Conservation (phyloP, 371 early-diverging fungal genomes). For the Mortierella sp. region DNA sequence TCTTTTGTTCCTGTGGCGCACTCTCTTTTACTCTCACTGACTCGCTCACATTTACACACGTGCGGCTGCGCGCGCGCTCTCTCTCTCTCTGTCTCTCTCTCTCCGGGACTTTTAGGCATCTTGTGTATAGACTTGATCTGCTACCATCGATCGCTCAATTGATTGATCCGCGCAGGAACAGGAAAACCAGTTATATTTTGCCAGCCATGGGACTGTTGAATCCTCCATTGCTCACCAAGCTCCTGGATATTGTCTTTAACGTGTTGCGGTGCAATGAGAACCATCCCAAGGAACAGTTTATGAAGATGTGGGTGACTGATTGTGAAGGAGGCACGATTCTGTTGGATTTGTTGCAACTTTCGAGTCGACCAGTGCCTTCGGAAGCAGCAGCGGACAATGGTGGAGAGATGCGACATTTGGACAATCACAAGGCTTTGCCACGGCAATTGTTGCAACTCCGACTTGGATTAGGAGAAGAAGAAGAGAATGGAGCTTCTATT, state of each 20-base stretch:
- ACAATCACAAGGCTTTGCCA: slow-evolving; percentile 29
- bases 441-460: slow-evolving; percentile 40
- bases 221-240: slow-evolving; percentile 34
- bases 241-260: slow-evolving; percentile 46
- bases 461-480: slow-evolving; percentile 9
- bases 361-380: slow-evolving; percentile 1
- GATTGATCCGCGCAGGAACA: slow-evolving; percentile 32
- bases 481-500: slow-evolving; percentile 14
- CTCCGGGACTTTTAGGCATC: slow-evolving; percentile 20
- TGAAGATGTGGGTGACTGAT: slow-evolving; percentile 50
- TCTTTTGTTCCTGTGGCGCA: too few relatives aligned
- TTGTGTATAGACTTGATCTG: slow-evolving; percentile 38
- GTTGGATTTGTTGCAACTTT: slow-evolving; percentile 33
- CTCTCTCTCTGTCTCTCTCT: too few relatives aligned
- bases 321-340: slow-evolving; percentile 48
- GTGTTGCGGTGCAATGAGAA: slow-evolving; percentile 49
- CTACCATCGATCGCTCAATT: slow-evolving; percentile 44
- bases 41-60: too few relatives aligned
- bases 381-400: neutral
- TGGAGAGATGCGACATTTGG: slow-evolving; percentile 22
- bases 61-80: too few relatives aligned
- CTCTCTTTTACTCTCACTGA: too few relatives aligned
- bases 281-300: slow-evolving; percentile 50
- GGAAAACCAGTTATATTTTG: slow-evolving; percentile 34
- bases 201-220: slow-evolving; percentile 39